phyloP scores from a whole-genome alignment of 441 rosid species.

The Manihot esculenta region DNA sequence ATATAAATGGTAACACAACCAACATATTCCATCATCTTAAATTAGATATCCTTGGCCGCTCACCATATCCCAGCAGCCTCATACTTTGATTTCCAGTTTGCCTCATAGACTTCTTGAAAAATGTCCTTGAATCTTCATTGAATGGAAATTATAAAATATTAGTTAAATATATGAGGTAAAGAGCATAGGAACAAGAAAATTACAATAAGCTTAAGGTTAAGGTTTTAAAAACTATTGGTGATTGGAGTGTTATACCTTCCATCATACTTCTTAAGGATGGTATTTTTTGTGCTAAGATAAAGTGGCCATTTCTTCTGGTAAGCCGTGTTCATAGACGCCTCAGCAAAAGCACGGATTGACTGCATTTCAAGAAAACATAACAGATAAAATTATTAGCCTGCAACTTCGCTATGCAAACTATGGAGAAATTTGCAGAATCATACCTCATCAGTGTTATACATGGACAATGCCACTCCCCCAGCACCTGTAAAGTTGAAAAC shows the following conservation, averaged over 20 bases:
- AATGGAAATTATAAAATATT: conserved; percentile 19
- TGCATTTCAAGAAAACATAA: conserved; percentile 28
- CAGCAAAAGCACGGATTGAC: conserved; percentile 81
- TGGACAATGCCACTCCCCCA: conserved; percentile 72
- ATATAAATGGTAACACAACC: neutral
- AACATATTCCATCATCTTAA: neutral
- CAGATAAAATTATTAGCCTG: neutral
- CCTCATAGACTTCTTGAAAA: conserved; percentile 77
- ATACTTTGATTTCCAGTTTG: conserved; percentile 71
- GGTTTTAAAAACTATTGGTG: neutral
- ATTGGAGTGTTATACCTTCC: conserved; percentile 56
- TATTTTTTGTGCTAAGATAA: conserved; percentile 88
- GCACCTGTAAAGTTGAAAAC: conserved; percentile 60
- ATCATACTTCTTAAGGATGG: conserved; percentile 83
- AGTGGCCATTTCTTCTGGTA: conserved; percentile 90
- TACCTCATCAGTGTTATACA: conserved; percentile 86
- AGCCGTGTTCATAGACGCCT: conserved; percentile 83
- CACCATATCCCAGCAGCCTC: conserved; percentile 81
- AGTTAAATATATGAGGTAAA: neutral
- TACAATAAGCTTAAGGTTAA: neutral
- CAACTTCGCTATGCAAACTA: neutral
- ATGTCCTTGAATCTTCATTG: conserved; percentile 83
- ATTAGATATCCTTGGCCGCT: conserved; percentile 1
- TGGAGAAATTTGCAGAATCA: neutral
- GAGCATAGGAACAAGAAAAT: neutral